These are phyloP conservation scores for Leucoagaricus sp. DNA, from an alignment of 1,284 basidiomycete species.

Conservation along the genomic window DNA sequence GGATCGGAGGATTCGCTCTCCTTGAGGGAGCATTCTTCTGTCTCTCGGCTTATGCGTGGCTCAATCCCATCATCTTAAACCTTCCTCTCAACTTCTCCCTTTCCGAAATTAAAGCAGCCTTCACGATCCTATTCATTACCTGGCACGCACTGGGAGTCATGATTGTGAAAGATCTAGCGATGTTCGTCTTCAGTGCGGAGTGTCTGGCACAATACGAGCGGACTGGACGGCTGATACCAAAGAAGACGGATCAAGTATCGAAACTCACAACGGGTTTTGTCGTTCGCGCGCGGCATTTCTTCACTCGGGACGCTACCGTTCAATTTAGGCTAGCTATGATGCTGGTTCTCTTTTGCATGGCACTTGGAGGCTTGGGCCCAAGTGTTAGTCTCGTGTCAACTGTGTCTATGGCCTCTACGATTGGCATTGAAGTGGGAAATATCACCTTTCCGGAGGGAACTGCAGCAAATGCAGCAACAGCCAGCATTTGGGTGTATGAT, in stretches of 20 bases:
- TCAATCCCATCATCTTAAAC: not conserved
- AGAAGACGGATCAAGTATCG: conserved; percentile 1
- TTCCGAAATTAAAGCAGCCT: not conserved
- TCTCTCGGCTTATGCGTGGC: not conserved
- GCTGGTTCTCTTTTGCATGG: not conserved
- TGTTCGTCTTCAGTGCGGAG: conserved; percentile 5
- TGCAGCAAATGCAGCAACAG: not conserved
- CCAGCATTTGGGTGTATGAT: not conserved
- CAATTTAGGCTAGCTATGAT: not conserved
- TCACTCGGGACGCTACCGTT: not conserved
- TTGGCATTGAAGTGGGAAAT: not conserved
- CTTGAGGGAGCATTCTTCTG: not conserved
- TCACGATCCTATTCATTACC: not conserved
- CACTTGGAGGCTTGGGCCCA: not conserved
- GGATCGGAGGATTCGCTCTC: not conserved
- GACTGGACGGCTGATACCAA: not conserved
- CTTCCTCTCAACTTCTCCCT: not conserved
- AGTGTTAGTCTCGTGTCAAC: not conserved
- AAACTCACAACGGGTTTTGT: conserved; percentile 2
- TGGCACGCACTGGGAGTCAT: conserved; percentile 6
- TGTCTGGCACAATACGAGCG: not conserved
- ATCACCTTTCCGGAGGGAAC: not conserved
- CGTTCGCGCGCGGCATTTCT: not conserved
- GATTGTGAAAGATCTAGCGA: not conserved
- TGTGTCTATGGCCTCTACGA: not conserved